Percentiles rank a stretch among this genome's conserved stretches.
Conservation (phyloP, 2,329 filamentous ascomycete species). For the Aureobasidium mangrovei region DNA sequence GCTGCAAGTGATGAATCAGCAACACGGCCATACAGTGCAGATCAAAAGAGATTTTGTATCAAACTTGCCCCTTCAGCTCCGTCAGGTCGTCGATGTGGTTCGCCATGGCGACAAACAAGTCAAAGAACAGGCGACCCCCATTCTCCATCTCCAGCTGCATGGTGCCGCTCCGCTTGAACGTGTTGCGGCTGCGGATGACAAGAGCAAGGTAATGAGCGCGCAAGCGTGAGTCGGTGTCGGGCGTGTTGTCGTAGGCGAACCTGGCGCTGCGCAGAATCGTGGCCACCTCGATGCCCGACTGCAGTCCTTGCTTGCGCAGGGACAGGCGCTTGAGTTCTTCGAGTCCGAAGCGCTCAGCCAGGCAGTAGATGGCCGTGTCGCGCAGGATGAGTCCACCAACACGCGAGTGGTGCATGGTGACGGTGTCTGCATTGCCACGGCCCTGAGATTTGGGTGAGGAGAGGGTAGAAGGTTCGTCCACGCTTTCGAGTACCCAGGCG, state of each 20-base stretch:
- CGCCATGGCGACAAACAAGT: slow-evolving; percentile 96
- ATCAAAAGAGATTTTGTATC: not conserved
- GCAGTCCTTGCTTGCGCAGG: slow-evolving; percentile 88
- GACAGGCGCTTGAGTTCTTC: slow-evolving; percentile 86
- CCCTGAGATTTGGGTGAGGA: slow-evolving; percentile 35
- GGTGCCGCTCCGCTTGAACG: slow-evolving; percentile 95
- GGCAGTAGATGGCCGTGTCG: slow-evolving; percentile 91
- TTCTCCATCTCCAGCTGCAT: slow-evolving; percentile 99
- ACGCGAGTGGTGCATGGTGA: slow-evolving; percentile 69
- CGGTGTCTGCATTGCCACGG: slow-evolving; percentile 54
- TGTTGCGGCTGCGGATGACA: slow-evolving; percentile 94
- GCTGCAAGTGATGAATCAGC: not conserved
- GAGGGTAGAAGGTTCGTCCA: slow-evolving; percentile 21
- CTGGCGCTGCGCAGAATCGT: slow-evolving; percentile 87
- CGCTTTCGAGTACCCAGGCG: slow-evolving; percentile 74
- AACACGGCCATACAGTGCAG: not conserved
- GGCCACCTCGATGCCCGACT: slow-evolving; percentile 83
- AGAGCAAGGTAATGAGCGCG: slow-evolving; percentile 95
- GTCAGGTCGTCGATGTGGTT: slow-evolving; percentile 96
- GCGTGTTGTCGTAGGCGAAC: slow-evolving; percentile 92
- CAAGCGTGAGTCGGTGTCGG: slow-evolving; percentile 82
- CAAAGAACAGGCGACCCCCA: slow-evolving; percentile 92
- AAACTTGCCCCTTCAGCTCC: slow-evolving; percentile 56
- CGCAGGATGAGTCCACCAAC: slow-evolving; percentile 65
- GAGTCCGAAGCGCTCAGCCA: slow-evolving; percentile 81